Evolutionary conservation across 2,329 filamentous ascomycete species (phyloP), one percentile per base, ranked within the genome.

Genomic region (Colletotrichum spaethianum): DNA sequence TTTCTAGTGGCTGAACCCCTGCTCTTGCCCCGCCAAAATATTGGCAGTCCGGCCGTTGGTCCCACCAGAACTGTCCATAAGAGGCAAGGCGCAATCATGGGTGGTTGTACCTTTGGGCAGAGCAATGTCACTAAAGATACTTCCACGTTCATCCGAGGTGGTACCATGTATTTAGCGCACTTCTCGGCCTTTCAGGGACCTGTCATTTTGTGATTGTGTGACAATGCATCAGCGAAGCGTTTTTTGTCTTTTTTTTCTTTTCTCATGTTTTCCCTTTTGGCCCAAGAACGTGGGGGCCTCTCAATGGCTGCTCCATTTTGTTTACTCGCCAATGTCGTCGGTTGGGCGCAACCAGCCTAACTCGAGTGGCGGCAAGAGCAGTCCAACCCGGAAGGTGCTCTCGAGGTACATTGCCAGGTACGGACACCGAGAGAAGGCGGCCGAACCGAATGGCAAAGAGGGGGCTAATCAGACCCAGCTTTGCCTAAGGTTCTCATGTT

Each of bases 251-350:
- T 31, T 23, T 2, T 9, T 33, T n/a, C 3, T 55, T 23, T n/a
- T 18, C 20, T n/a, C 7, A 6, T 6, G 9, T 33, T 20, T 23
- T 18, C 3, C 20, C 18, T 33, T 33, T 12, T 55, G 31, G 31
- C 18, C 26, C 33, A 55, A n/a, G 61, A 57, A 71, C 68, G 68
- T 71, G 68, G 63, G 63, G 57, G 12, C 40, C n/a, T 68, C 68
- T 71, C 57, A 71, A 50, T 71, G 68, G 63, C 57, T 60, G 56
- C 59, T 36, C 4, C n/a, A 18, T 50, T 48, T 38, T 63, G 42
- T 52, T 56, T 63, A 12, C 20, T 59, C 8, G 42, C 33, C 55
- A 23, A 6, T 9, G 12, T 38, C 16, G 33, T n/a, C n/a, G 53
- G 9, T 60, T 67, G 26, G 18, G 33, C 63, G 33, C 38, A 56